Conservation (phyloP, 257 asterid genomes). For the Anisodus tanguticus region DNA sequence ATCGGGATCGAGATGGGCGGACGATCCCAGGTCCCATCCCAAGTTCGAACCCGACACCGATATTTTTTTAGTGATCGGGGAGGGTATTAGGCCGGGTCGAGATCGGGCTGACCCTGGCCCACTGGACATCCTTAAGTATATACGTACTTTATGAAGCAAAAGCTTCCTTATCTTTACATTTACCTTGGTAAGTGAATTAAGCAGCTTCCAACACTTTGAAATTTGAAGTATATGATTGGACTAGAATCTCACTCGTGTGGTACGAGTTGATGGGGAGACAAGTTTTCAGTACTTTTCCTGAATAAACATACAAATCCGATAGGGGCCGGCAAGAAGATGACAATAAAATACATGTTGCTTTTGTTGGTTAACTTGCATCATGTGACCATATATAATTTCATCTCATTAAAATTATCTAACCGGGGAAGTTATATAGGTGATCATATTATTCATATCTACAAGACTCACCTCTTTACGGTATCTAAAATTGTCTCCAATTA, state of each 20-base stretch:
- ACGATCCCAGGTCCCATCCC: too few species aligned
- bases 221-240: neutral
- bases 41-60: too few species aligned
- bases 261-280: neutral
- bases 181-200: neutral
- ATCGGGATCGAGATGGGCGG: too few species aligned
- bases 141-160: neutral
- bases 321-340: neutral
- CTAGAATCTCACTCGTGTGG: neutral
- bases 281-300: neutral
- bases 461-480: neutral
- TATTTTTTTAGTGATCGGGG: too few species aligned
- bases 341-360: neutral
- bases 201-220: neutral
- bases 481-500: neutral
- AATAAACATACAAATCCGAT: neutral
- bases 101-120: too few species aligned
- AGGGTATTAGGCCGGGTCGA: too few species aligned
- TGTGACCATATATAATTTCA: neutral
- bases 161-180: neutral
- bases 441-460: neutral
- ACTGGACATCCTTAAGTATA: too few species aligned
- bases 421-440: neutral
- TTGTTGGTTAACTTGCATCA: neutral
- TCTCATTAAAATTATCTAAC: neutral